Conservation (phyloP, 202 grass and related monocot genomes). For the Digitaria exilis region DNA sequence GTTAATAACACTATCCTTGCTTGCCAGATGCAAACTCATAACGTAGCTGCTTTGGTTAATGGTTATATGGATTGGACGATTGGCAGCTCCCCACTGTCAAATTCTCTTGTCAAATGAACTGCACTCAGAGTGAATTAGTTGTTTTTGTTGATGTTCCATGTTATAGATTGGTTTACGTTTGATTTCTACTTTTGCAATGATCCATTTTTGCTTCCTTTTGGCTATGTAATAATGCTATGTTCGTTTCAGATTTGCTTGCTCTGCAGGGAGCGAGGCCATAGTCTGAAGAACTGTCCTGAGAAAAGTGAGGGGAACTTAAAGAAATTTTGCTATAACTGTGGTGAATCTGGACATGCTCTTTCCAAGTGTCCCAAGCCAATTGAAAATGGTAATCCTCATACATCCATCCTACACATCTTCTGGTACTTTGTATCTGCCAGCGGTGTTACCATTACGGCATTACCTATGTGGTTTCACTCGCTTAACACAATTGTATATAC, state of each 20-base stretch:
- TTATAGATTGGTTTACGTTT: slow-evolving; percentile 7
- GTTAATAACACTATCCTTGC: neutral
- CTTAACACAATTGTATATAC: slow-evolving; percentile 27
- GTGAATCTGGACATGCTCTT: slow-evolving; percentile 78
- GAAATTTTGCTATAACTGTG: slow-evolving; percentile 95
- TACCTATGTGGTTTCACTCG: neutral
- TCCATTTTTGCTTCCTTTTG: neutral
- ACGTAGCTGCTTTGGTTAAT: neutral
- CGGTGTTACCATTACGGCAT: too few species aligned
- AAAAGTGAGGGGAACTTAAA: slow-evolving; percentile 64
- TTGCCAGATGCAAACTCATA: neutral
- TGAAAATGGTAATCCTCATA: slow-evolving; percentile 61
- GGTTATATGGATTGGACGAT: slow-evolving; percentile 17
- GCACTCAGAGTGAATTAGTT: neutral
- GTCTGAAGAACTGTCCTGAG: slow-evolving; percentile 83
- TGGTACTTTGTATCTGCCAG: too few species aligned
- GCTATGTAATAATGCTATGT: neutral
- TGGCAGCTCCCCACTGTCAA: neutral
- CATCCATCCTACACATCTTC: slow-evolving; percentile 8
- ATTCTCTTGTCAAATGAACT: neutral
- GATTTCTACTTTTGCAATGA: neutral
- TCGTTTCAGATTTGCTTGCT: slow-evolving; percentile 83
- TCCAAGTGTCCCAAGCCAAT: slow-evolving; percentile 77
- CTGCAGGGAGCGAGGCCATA: slow-evolving; percentile 79
- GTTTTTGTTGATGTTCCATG: neutral